These are phyloP conservation scores for Dittrichia graveolens DNA, from an alignment of 129 eudicot species.

Conservation along the genomic window DNA sequence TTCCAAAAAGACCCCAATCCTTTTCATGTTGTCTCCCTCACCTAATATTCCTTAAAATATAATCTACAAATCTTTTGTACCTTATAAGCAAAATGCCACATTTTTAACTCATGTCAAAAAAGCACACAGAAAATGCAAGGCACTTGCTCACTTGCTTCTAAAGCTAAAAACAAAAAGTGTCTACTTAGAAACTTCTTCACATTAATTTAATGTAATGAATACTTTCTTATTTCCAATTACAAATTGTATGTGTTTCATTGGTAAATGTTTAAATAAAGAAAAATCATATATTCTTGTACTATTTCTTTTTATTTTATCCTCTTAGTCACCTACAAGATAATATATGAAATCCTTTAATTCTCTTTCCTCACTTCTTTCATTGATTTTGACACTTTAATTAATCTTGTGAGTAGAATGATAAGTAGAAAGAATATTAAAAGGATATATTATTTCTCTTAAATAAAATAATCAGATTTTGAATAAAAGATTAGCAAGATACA, in stretches of 20 bases:
- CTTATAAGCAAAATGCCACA: conserved; percentile 28
- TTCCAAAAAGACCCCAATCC: conserved; percentile 17
- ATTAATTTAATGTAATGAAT: conserved; percentile 14
- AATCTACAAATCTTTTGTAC: conserved; percentile 32
- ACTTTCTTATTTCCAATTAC: background rate
- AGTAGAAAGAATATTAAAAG: no score
- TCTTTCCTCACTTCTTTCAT: no score
- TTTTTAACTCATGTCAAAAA: conserved; percentile 28
- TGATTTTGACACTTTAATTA: no score
- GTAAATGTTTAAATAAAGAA: no score
- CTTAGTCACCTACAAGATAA: no score
- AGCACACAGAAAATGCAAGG: conserved; percentile 1
- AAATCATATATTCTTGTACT: no score
- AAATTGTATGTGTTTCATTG: background rate
- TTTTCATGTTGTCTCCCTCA: conserved; percentile 25
- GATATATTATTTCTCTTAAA: no score
- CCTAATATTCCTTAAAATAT: conserved; percentile 6
- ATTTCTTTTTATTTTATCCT: no score
- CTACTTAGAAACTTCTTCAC: conserved; percentile 16
- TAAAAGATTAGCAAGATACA: background rate
- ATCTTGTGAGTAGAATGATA: no score
- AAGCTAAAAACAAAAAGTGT: conserved; percentile 19
- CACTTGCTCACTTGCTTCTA: conserved; percentile 23
- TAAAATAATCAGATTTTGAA: background rate
- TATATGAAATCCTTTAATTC: no score